These are phyloP conservation scores for Phaeosphaeria sp. DNA, from an alignment of 2,329 filamentous ascomycete species.

Conservation along the genomic window DNA sequence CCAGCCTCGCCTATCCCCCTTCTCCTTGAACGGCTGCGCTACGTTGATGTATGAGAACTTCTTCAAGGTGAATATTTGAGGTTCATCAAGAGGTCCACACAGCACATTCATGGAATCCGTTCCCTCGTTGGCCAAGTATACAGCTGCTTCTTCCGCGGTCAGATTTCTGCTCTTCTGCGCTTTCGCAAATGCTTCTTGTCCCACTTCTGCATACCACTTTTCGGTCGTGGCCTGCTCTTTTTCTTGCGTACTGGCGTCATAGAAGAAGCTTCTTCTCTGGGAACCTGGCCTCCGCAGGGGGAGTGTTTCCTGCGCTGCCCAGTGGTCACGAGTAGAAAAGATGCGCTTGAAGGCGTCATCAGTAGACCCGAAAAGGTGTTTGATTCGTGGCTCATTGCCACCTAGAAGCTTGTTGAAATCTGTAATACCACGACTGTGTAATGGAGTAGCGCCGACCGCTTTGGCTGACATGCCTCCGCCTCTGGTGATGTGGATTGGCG, in stretches of 20 bases:
- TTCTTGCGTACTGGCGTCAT: slow-evolving; percentile 49
- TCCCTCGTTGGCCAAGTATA: slow-evolving; percentile 52
- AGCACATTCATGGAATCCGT: slow-evolving; percentile 52
- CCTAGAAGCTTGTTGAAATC: slow-evolving; percentile 41
- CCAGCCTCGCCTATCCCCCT: slow-evolving; percentile 54
- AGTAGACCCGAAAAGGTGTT: slow-evolving; percentile 59
- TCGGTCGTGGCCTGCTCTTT: slow-evolving; percentile 57
- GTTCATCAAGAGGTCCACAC: slow-evolving; percentile 57
- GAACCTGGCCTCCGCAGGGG: slow-evolving; percentile 50
- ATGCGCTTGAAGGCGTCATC: slow-evolving; percentile 58
- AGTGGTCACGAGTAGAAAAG: slow-evolving; percentile 58
- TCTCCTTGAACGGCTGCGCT: slow-evolving; percentile 44
- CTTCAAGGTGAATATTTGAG: slow-evolving; percentile 52
- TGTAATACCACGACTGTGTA: slow-evolving; percentile 35
- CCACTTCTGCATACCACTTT: slow-evolving; percentile 61
- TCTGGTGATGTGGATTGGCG: slow-evolving; percentile 1
- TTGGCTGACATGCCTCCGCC: slow-evolving; percentile 2
- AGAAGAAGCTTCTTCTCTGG: slow-evolving; percentile 54
- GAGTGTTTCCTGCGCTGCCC: slow-evolving; percentile 59
- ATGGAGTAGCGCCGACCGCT: slow-evolving; percentile 4
- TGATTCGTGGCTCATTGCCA: slow-evolving; percentile 51
- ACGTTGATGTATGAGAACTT: slow-evolving; percentile 54
- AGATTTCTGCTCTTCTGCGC: slow-evolving; percentile 51
- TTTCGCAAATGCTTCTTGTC: slow-evolving; percentile 50
- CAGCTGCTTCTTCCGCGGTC: slow-evolving; percentile 43